Conservation (phyloP, 169 alveolate species). For the Plasmodium ovale region DNA sequence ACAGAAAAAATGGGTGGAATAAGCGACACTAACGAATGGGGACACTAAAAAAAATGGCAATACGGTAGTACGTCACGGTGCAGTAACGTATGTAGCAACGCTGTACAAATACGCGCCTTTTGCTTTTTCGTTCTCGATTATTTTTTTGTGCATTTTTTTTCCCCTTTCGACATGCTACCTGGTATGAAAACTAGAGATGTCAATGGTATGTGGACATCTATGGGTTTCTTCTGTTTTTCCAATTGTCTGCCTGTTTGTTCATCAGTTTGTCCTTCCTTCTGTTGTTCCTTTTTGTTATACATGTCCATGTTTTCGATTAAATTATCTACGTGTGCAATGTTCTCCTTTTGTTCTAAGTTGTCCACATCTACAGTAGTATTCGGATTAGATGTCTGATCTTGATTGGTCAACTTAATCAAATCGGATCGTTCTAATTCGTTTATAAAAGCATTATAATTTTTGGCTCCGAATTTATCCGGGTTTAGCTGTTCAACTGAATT, state of each 20-base stretch:
- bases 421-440: constrained; percentile 67
- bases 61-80: too few relatives aligned
- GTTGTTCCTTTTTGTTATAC: background rate
- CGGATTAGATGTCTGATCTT: background rate
- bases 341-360: background rate
- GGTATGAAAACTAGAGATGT: constrained; percentile 66
- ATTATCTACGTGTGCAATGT: constrained; percentile 11
- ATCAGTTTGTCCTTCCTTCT: background rate
- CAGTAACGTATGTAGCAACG: too few relatives aligned
- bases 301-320: background rate
- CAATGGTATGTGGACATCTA: constrained; percentile 69
- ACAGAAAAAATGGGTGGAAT: background rate
- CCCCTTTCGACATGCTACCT: constrained; percentile 8
- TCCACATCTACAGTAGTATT: background rate
- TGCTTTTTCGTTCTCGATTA: background rate
- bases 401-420: constrained; percentile 20
- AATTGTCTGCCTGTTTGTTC: background rate
- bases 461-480: constrained; percentile 45
- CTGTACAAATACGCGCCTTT: background rate
- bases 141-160: background rate
- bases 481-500: constrained; percentile 58
- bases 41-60: background rate
- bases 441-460: constrained; percentile 56
- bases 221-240: background rate
- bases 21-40: background rate